Evolutionary conservation across 768 basidiomycete species (phyloP).

Genomic region (Baorangia bicolor): DNA sequence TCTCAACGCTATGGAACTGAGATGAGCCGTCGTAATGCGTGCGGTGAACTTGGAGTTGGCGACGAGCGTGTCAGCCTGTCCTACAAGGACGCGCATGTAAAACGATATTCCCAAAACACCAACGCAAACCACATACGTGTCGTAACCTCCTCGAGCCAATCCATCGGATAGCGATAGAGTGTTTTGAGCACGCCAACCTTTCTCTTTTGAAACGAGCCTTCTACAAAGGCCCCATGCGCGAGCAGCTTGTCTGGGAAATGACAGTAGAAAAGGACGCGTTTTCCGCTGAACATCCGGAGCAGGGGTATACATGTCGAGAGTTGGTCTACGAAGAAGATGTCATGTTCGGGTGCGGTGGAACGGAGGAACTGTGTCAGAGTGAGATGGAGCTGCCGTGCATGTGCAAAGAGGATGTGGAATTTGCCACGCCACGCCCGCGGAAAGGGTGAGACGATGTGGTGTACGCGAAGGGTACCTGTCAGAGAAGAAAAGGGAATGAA

Average conservation of each 20-base stretch:
- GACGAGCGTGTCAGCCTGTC: conserved; percentile 85
- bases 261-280: conserved; percentile 94
- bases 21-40: conserved; percentile 73
- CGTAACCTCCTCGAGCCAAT: conserved; percentile 85
- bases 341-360: conserved; percentile 48
- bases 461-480: conserved; percentile 79
- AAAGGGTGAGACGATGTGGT: conserved; percentile 69
- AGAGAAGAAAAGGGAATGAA: background rate
- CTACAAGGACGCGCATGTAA: conserved; percentile 38
- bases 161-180: conserved; percentile 86
- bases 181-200: conserved; percentile 57
- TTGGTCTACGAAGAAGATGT: conserved; percentile 94
- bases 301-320: conserved; percentile 90
- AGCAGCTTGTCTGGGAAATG: conserved; percentile 97
- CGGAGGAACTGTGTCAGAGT: conserved; percentile 50
- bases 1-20: conserved; percentile 58
- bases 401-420: conserved; percentile 88
- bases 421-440: conserved; percentile 78
- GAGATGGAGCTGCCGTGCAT: conserved; percentile 85
- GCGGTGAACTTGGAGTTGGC: conserved; percentile 91
- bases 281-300: conserved; percentile 61
- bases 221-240: conserved; percentile 62
- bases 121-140: conserved; percentile 57
- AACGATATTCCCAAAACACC: background rate
- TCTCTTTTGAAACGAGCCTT: conserved; percentile 46